Conservation (phyloP, 75 land plant genomes). For the Sequoia sempervirens region DNA sequence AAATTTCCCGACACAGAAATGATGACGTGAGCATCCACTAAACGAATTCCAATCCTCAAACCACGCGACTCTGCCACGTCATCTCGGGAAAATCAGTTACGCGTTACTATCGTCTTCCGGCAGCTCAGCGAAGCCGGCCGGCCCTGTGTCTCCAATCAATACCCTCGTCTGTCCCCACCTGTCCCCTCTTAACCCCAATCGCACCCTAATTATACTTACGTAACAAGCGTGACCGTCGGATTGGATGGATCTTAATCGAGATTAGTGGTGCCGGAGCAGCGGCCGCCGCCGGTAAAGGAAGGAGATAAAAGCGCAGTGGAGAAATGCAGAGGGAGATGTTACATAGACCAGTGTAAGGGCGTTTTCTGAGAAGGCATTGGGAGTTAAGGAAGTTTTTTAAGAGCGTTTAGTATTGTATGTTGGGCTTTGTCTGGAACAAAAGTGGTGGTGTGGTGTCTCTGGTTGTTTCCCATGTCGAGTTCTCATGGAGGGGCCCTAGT, state of each 20-base stretch:
- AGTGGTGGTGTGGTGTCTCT: background rate
- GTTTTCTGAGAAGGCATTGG: too few species aligned
- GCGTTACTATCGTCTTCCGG: background rate
- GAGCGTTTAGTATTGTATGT: too few species aligned
- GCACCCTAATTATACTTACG: background rate
- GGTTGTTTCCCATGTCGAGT: background rate
- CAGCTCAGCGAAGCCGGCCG: background rate
- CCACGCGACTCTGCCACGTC: background rate
- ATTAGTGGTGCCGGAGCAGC: background rate
- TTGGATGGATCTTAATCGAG: background rate
- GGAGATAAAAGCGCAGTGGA: background rate
- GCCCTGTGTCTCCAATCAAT: background rate
- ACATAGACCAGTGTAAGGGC: background rate
- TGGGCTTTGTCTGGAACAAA: too few species aligned
- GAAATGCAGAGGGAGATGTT: background rate
- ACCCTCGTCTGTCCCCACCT: background rate
- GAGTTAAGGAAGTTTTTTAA: too few species aligned
- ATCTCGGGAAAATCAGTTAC: background rate
- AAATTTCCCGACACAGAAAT: slow-evolving; percentile 2
- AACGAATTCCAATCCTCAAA: background rate
- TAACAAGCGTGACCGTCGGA: background rate
- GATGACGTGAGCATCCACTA: background rate
- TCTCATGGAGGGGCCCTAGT: background rate
- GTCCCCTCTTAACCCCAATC: background rate
- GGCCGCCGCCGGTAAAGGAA: background rate